Percentiles rank a stretch among this genome's conserved stretches.
Conservation (phyloP, 768 basidiomycete genomes). For the Boletellus ananiceps region DNA sequence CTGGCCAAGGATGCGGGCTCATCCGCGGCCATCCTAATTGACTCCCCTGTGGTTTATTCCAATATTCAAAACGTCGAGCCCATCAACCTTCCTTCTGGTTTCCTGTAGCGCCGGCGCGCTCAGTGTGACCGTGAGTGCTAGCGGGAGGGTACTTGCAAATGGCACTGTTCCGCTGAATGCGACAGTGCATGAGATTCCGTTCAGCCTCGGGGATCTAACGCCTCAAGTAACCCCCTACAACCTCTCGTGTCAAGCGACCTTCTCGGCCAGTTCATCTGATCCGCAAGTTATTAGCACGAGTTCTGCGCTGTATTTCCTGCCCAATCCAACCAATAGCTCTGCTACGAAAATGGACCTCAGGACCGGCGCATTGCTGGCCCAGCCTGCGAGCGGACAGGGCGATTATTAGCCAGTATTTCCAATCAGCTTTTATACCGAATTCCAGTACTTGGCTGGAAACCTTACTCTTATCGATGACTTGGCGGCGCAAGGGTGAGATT, state of each 20-base stretch:
- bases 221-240: slow-evolving; percentile 35
- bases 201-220: slow-evolving; percentile 42
- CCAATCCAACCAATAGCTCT: slow-evolving; percentile 41
- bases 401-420: slow-evolving; percentile 48
- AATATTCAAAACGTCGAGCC: slow-evolving; percentile 42
- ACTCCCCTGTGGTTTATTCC: slow-evolving; percentile 45
- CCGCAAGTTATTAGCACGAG: slow-evolving; percentile 40
- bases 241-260: slow-evolving; percentile 27
- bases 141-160: slow-evolving; percentile 40
- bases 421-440: slow-evolving; percentile 42
- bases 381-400: slow-evolving; percentile 45
- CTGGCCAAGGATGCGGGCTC: slow-evolving; percentile 46
- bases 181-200: slow-evolving; percentile 43
- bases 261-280: slow-evolving; percentile 25
- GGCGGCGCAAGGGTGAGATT: slow-evolving; percentile 24
- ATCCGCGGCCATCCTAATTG: slow-evolving; percentile 47
- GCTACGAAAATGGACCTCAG: slow-evolving; percentile 59
- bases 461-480: slow-evolving; percentile 29
- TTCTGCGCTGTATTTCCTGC: slow-evolving; percentile 45
- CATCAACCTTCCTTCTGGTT: slow-evolving; percentile 33
- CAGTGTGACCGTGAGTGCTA: slow-evolving; percentile 40
- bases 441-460: slow-evolving; percentile 26
- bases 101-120: slow-evolving; percentile 27
- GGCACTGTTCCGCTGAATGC: slow-evolving; percentile 50
- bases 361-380: slow-evolving; percentile 51